Conservation (phyloP, 805 yeast species). For the Wickerhamiella alocasiicola region DNA sequence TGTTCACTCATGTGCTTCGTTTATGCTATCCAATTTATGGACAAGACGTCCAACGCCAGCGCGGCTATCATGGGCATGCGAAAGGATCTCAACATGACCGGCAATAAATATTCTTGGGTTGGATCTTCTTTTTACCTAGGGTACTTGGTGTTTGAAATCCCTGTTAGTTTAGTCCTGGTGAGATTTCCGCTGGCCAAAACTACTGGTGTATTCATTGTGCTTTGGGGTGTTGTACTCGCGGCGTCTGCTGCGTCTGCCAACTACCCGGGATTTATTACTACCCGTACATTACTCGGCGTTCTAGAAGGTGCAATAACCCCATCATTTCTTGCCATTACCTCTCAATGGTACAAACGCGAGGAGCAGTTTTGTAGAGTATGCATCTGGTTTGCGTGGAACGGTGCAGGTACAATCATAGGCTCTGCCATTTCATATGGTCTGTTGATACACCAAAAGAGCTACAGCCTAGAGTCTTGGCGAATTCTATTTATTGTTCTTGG, state of each 20-base stretch:
- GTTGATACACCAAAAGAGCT: slow-evolving; percentile 22
- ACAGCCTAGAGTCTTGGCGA: slow-evolving; percentile 37
- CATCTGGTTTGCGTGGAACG: too few species aligned
- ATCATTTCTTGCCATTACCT: slow-evolving; percentile 41
- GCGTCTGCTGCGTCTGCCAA: slow-evolving; percentile 34
- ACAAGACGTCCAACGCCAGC: slow-evolving; percentile 40
- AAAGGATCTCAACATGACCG: slow-evolving; percentile 35
- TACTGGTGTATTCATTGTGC: slow-evolving; percentile 30
- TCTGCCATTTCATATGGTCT: slow-evolving; percentile 37
- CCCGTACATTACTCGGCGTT: slow-evolving; percentile 38
- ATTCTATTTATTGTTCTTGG: slow-evolving; percentile 48
- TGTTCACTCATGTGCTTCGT: slow-evolving; percentile 40
- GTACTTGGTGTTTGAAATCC: slow-evolving; percentile 44
- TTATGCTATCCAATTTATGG: too few species aligned
- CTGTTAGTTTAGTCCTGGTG: slow-evolving; percentile 38
- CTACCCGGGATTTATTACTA: slow-evolving; percentile 35
- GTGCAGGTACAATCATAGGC: slow-evolving; percentile 36
- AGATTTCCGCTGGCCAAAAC: slow-evolving; percentile 45
- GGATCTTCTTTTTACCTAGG: slow-evolving; percentile 54
- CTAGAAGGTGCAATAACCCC: slow-evolving; percentile 45
- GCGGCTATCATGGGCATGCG: slow-evolving; percentile 43
- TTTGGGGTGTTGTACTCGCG: slow-evolving; percentile 38
- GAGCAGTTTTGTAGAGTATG: too few species aligned
- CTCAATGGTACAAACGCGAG: too few species aligned
- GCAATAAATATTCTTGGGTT: slow-evolving; percentile 35